A percentile compares a stretch with the other conserved stretches of the same genome.
Conservation (phyloP, 2,329 filamentous ascomycete species). For the Phaeosphaeriaceae sp. region DNA sequence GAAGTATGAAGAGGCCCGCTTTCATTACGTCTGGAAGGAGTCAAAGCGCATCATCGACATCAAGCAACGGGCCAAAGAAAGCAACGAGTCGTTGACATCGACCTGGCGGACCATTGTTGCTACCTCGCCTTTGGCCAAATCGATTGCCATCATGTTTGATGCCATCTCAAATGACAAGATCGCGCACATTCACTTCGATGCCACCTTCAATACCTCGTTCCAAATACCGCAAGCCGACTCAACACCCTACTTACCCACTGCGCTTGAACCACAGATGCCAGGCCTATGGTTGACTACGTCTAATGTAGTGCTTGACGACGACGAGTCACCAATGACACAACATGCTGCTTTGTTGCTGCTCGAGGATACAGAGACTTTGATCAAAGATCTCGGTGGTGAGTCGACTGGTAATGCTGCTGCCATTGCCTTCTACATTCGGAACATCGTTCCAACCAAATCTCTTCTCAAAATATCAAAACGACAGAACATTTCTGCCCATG, state of each 20-base stretch:
- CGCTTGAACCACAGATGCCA: constrained; percentile 71
- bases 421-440: constrained; percentile 74
- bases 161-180: constrained; percentile 85
- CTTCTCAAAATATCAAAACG: constrained; percentile 75
- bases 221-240: constrained; percentile 69
- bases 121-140: constrained; percentile 79
- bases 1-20: constrained; percentile 89
- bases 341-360: constrained; percentile 87
- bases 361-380: constrained; percentile 80
- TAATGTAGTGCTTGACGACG: constrained; percentile 73
- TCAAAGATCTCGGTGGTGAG: constrained; percentile 71
- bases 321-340: constrained; percentile 75
- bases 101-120: constrained; percentile 75
- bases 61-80: constrained; percentile 81
- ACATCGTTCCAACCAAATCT: constrained; percentile 65
- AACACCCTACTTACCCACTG: constrained; percentile 73
- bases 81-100: constrained; percentile 65
- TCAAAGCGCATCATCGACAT: constrained; percentile 80
- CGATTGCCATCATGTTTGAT: constrained; percentile 81
- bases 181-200: constrained; percentile 79
- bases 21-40: constrained; percentile 90
- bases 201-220: constrained; percentile 64
- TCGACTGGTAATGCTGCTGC: constrained; percentile 76
- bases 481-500: constrained; percentile 74
- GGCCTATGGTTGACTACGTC: constrained; percentile 89